Evolutionary conservation across 148 eudicot species (phyloP).

Genomic region (Pouteria glomerata): DNA sequence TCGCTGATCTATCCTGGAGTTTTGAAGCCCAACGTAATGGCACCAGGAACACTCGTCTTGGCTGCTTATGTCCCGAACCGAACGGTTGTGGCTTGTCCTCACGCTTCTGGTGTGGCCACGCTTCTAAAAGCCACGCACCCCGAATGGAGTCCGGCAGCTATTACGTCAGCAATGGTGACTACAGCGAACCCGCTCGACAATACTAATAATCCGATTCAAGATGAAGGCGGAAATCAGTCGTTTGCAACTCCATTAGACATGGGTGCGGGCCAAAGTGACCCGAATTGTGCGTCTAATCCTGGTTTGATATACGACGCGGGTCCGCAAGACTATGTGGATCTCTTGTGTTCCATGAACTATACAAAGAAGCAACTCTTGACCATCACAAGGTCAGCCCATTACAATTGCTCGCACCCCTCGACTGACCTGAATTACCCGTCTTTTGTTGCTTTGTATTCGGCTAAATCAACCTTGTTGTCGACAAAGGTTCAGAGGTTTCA

Average conservation of each 20-base stretch:
- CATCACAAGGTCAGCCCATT: constrained; percentile 15
- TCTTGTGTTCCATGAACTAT: constrained; percentile 25
- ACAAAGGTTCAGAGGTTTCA: background rate
- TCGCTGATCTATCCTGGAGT: constrained; percentile 22
- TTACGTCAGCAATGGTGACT: constrained; percentile 31
- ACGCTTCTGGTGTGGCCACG: constrained; percentile 27
- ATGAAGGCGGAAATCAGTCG: background rate
- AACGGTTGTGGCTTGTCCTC: constrained; percentile 38
- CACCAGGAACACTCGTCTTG: constrained; percentile 32
- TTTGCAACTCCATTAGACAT: constrained; percentile 19
- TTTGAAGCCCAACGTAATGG: constrained; percentile 31
- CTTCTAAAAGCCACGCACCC: constrained; percentile 26
- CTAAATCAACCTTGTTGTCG: no score
- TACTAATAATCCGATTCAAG: constrained; percentile 7
- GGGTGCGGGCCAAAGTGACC: constrained; percentile 30
- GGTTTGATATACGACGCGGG: constrained; percentile 27
- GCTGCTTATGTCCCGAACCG: constrained; percentile 27
- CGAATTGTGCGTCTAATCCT: constrained; percentile 23
- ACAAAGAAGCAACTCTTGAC: constrained; percentile 15
- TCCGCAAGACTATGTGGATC: constrained; percentile 21
- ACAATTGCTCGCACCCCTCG: constrained; percentile 16
- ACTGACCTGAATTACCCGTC: no score
- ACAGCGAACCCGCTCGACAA: no score
- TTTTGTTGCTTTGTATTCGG: constrained; percentile 13
- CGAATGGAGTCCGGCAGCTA: constrained; percentile 30